Percentiles rank a stretch among this genome's conserved stretches.
Evolutionary conservation across 1,139 yeast species (phyloP).

Genomic region (Blastobotrys ciferrii): DNA sequence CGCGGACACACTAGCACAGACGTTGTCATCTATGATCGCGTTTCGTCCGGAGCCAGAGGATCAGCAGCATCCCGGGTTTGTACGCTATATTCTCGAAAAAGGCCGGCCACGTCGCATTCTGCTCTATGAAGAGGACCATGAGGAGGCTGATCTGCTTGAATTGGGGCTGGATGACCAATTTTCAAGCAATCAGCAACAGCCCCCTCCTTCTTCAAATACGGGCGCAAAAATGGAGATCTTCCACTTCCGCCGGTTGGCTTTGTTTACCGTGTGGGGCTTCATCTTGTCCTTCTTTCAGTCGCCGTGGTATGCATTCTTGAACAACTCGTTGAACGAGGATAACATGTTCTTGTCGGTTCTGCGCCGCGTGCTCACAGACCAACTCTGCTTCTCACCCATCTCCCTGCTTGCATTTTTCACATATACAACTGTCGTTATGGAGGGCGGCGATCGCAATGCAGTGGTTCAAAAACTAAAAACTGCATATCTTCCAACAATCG

Average conservation of each 20-base stretch:
- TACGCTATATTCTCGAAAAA: conserved; percentile 35
- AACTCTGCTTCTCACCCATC: conserved; percentile 82
- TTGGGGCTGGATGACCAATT: conserved; percentile 32
- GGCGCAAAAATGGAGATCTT: conserved; percentile 38
- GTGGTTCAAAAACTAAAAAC: conserved; percentile 60
- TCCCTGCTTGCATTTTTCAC: conserved; percentile 75
- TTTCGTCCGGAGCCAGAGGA: conserved; percentile 29
- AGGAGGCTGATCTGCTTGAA: conserved; percentile 32
- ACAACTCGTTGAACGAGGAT: conserved; percentile 60
- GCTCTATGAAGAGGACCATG: conserved; percentile 36
- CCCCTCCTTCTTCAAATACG: not conserved
- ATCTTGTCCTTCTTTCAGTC: conserved; percentile 79
- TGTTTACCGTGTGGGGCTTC: conserved; percentile 84
- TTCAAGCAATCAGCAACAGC: conserved; percentile 10
- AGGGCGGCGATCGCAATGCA: conserved; percentile 66
- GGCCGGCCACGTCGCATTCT: conserved; percentile 38
- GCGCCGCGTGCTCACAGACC: conserved; percentile 86
- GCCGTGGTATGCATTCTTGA: conserved; percentile 84
- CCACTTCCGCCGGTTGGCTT: conserved; percentile 66
- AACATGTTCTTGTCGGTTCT: conserved; percentile 80
- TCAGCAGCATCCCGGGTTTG: conserved; percentile 27
- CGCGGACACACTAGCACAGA: conserved; percentile 87
- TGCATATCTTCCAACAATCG: conserved; percentile 71
- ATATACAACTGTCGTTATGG: conserved; percentile 79
- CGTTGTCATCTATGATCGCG: conserved; percentile 42